These are phyloP conservation scores for Canavalia gladiata DNA, from an alignment of 306 rosid genomes.

Conservation along the genomic window DNA sequence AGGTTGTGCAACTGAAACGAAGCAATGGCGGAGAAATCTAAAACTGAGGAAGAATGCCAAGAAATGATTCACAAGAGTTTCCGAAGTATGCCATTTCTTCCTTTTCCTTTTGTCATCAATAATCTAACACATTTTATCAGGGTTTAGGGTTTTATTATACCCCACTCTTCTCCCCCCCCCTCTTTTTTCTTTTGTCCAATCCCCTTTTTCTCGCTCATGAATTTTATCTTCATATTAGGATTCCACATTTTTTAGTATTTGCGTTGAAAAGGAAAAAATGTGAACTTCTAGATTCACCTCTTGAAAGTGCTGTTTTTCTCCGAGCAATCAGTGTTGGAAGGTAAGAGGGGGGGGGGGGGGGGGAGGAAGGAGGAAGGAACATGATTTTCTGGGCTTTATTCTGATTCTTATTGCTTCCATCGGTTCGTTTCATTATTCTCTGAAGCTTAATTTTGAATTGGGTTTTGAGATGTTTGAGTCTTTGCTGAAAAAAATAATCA, in stretches of 20 bases:
- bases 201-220: neutral
- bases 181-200: neutral
- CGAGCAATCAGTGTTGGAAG: neutral
- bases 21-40: neutral
- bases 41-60: conserved; percentile 58
- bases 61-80: conserved; percentile 67
- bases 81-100: conserved; percentile 53
- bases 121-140: neutral
- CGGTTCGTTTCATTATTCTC: neutral
- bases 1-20: neutral
- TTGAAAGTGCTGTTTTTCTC: neutral
- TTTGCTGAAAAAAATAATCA: neutral
- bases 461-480: neutral
- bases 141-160: conserved; percentile 14
- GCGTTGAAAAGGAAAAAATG: neutral
- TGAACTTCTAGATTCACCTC: neutral
- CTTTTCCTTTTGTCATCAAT: neutral
- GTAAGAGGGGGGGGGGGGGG: no score
- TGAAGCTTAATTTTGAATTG: neutral
- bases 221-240: neutral
- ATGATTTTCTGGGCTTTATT: neutral
- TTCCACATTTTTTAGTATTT: neutral
- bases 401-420: neutral
- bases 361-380: neutral
- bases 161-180: neutral